These are phyloP conservation scores for Ormosia semicastrata DNA, from an alignment of 306 rosid species.

Conservation along the genomic window DNA sequence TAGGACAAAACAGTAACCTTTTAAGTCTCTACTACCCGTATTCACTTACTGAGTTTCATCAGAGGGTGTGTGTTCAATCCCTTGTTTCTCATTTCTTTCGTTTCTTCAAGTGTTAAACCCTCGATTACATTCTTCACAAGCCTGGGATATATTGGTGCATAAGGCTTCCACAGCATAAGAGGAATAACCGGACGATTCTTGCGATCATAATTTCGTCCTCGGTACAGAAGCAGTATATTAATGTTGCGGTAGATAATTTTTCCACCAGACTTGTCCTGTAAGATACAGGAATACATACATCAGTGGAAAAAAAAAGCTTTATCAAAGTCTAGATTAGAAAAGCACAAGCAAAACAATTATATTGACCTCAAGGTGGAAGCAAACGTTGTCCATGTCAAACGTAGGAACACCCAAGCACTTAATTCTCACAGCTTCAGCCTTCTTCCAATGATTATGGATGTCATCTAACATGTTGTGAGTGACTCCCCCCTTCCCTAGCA, in stretches of 20 bases:
- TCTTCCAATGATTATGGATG: conserved; percentile 90
- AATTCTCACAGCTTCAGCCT: conserved; percentile 93
- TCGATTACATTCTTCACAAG: conserved; percentile 78
- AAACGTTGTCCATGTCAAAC: conserved; percentile 85
- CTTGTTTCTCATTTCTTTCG: conserved; percentile 69
- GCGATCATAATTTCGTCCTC: conserved; percentile 81
- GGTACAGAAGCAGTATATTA: conserved; percentile 67
- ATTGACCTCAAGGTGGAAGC: conserved; percentile 89
- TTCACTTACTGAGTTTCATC: conserved; percentile 80
- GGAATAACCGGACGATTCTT: conserved; percentile 68
- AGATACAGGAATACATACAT: conserved; percentile 33
- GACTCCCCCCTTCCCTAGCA: conserved; percentile 82
- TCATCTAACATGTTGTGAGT: conserved; percentile 92
- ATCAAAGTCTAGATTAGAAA: conserved; percentile 15
- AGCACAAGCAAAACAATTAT: background rate
- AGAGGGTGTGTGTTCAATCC: conserved; percentile 68
- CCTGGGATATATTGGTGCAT: conserved; percentile 82
- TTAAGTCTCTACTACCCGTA: background rate
- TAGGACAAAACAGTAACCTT: background rate
- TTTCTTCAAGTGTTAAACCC: conserved; percentile 67
- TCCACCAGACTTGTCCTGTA: conserved; percentile 86
- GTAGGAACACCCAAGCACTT: conserved; percentile 97
- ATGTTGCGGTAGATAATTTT: conserved; percentile 62
- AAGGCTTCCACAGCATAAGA: conserved; percentile 94
- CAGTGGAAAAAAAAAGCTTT: conserved; percentile 19